These are phyloP conservation scores for Lepraria neglecta DNA, from an alignment of 495 filamentous ascomycete genomes.

Conservation along the genomic window DNA sequence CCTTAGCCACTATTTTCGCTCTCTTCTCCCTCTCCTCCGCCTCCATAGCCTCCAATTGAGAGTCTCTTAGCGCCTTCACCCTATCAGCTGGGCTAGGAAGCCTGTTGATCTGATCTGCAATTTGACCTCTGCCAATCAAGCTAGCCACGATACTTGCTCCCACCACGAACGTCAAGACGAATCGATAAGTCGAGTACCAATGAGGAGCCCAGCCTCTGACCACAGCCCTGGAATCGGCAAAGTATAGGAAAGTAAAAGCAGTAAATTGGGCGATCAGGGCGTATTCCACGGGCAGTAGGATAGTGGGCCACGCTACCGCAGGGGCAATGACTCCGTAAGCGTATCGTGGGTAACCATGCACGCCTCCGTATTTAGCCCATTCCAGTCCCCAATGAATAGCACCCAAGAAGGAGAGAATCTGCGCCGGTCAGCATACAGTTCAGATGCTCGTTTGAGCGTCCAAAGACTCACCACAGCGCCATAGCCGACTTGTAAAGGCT, in stretches of 20 bases:
- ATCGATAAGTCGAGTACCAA: constrained; percentile 93
- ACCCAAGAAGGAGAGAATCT: constrained; percentile 94
- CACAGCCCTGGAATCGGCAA: constrained; percentile 72
- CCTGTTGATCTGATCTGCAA: constrained; percentile 52
- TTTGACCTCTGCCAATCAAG: constrained; percentile 79
- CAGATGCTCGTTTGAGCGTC: constrained; percentile 1
- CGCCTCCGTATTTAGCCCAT: constrained; percentile 68
- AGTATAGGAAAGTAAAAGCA: constrained; percentile 84
- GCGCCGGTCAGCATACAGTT: neutral
- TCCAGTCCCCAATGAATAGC: constrained; percentile 94
- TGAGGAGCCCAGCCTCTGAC: constrained; percentile 73
- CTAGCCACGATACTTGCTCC: constrained; percentile 80
- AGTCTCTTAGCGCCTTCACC: constrained; percentile 55
- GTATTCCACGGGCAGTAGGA: constrained; percentile 78
- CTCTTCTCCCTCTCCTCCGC: constrained; percentile 53
- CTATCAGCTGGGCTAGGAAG: constrained; percentile 51
- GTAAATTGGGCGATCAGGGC: constrained; percentile 87
- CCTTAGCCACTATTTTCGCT: constrained; percentile 39
- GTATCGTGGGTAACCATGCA: constrained; percentile 69
- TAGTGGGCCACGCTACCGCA: constrained; percentile 86
- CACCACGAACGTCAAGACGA: constrained; percentile 90
- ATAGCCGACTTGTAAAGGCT: constrained; percentile 89
- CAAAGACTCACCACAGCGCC: constrained; percentile 72
- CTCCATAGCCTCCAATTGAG: constrained; percentile 50
- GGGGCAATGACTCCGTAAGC: constrained; percentile 76